These are phyloP conservation scores for Erucastrum elatum DNA, from an alignment of 345 rosid species.

Conservation along the genomic window DNA sequence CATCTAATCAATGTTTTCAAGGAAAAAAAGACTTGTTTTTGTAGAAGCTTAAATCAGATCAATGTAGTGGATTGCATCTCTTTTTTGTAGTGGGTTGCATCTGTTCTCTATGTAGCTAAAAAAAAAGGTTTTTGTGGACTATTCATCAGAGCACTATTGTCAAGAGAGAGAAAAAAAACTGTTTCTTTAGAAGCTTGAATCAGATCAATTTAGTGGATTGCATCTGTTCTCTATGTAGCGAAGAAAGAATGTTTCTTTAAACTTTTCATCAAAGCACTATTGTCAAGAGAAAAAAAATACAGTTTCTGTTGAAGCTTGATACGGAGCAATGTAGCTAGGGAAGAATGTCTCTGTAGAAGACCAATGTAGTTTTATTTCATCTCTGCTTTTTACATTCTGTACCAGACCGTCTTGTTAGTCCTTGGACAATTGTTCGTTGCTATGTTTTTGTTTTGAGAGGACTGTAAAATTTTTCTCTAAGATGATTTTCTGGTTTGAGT, in stretches of 20 bases:
- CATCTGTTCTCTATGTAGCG: too few relatives aligned
- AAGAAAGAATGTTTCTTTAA: background rate
- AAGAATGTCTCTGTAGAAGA: background rate
- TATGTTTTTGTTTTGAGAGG: background rate
- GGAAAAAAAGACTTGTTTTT: too few relatives aligned
- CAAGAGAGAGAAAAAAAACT: background rate
- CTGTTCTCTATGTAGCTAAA: background rate
- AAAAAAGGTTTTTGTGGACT: background rate
- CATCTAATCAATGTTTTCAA: background rate
- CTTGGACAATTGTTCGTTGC: background rate
- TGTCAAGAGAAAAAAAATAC: too few relatives aligned
- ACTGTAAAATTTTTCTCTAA: background rate
- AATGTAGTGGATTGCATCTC: background rate
- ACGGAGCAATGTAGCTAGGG: background rate
- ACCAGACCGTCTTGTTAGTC: background rate
- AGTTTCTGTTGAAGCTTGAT: slow-evolving; percentile 9
- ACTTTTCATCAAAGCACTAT: too few relatives aligned
- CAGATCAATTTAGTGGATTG: background rate
- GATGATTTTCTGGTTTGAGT: slow-evolving; percentile 28
- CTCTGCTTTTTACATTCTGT: background rate
- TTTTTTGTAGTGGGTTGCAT: background rate
- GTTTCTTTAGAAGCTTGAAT: background rate
- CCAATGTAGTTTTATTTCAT: background rate
- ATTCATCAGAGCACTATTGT: slow-evolving; percentile 2
- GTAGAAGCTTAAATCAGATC: background rate